Percentiles rank a stretch among this genome's conserved stretches.
Evolutionary conservation across 2,329 filamentous ascomycete species (phyloP).

Genomic region (Trichothecium roseum): DNA sequence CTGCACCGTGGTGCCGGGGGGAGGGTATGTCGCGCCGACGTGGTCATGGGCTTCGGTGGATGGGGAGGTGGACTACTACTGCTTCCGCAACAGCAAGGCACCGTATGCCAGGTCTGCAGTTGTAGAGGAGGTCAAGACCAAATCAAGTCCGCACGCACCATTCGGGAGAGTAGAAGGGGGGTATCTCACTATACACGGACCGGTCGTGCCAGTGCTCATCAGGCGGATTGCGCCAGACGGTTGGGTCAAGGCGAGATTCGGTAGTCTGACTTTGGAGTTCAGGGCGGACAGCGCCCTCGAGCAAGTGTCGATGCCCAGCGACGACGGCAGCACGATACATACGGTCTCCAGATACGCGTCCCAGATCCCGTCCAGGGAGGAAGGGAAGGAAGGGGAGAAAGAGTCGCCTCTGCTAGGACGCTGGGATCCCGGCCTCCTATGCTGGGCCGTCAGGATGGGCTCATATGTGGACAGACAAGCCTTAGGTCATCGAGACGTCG

Average conservation of each 20-base stretch:
- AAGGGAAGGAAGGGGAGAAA: neutral
- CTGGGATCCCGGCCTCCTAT: neutral
- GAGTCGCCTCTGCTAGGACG: neutral
- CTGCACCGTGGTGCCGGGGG: neutral
- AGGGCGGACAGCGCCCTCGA: neutral
- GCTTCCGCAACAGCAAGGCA: slow-evolving; percentile 10
- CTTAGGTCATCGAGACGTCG: too few relatives aligned
- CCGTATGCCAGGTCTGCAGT: slow-evolving; percentile 4
- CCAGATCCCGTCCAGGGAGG: neutral
- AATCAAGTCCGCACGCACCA: neutral
- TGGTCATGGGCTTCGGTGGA: slow-evolving; percentile 14
- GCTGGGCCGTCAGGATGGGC: neutral
- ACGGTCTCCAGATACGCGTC: neutral
- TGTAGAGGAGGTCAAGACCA: neutral
- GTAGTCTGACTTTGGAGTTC: neutral
- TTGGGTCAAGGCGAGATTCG: neutral
- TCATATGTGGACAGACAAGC: neutral
- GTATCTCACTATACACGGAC: neutral
- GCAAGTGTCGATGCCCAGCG: neutral
- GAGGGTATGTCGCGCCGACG: slow-evolving; percentile 8
- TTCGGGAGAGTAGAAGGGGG: neutral
- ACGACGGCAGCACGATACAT: neutral
- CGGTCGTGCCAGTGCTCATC: neutral
- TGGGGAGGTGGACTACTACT: slow-evolving; percentile 13
- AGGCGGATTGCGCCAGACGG: neutral